A percentile compares a stretch with the other conserved stretches of the same genome.
phyloP scores from a whole-genome alignment of 768 basidiomycete species.

The Lactarius akahatsu region DNA sequence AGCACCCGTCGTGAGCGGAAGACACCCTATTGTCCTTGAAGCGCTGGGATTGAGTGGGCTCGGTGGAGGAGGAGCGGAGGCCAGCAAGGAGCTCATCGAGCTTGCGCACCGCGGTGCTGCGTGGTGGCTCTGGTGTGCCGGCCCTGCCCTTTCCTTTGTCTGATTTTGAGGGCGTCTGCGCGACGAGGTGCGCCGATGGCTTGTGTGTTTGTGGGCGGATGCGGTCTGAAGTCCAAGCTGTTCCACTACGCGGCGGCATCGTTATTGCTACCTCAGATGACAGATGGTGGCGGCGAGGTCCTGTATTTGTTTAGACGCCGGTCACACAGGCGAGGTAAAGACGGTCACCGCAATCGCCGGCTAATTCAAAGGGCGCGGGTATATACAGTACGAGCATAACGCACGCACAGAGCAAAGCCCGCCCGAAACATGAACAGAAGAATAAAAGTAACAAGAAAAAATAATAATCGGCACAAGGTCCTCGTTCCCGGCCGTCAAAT shows the following conservation, averaged over 20 bases:
- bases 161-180: background rate
- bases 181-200: background rate
- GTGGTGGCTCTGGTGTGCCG: conserved; percentile 11
- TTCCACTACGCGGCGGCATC: conserved; percentile 20
- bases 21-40: background rate
- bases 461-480: background rate
- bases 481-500: background rate
- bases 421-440: background rate
- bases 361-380: background rate
- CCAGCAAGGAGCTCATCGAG: conserved; percentile 26
- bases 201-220: conserved; percentile 6
- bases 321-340: background rate
- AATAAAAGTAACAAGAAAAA: background rate
- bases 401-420: conserved; percentile 1
- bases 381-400: conserved; percentile 8
- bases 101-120: conserved; percentile 19
- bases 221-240: conserved; percentile 21
- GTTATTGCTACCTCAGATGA: background rate
- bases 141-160: conserved; percentile 22
- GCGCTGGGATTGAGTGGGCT: background rate
- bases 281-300: background rate
- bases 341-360: background rate
- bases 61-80: conserved; percentile 1
- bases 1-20: conserved; percentile 13
- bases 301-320: background rate